Evolutionary conservation across 257 asterid species (phyloP).

Genomic region (Nemophila menziesii): DNA sequence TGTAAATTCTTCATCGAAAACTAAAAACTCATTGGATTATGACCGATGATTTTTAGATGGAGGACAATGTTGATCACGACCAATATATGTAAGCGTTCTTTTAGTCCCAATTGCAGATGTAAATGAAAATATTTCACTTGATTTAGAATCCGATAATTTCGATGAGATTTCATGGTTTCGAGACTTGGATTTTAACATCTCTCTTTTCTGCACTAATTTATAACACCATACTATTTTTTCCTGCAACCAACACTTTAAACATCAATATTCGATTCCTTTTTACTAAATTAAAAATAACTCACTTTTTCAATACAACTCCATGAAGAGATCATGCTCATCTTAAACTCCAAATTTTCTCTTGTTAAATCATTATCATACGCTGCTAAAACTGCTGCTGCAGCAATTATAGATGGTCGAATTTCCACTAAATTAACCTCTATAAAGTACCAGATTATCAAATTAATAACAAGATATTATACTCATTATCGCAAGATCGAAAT

Average conservation of each 20-base stretch:
- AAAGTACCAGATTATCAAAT: constrained; percentile 5
- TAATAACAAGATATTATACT: neutral
- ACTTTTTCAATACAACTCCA: constrained; percentile 36
- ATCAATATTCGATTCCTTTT: no score
- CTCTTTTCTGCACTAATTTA: constrained; percentile 15
- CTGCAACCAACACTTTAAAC: constrained; percentile 17
- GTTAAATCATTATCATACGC: constrained; percentile 26
- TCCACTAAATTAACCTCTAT: constrained; percentile 31
- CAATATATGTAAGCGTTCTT: constrained; percentile 15
- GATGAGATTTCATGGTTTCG: neutral
- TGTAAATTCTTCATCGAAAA: no score
- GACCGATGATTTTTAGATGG: constrained; percentile 6
- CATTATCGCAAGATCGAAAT: neutral
- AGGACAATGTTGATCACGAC: constrained; percentile 11
- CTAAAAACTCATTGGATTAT: neutral
- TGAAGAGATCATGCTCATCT: constrained; percentile 25
- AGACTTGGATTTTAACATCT: constrained; percentile 13
- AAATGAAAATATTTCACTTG: constrained; percentile 15
- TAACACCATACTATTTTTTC: constrained; percentile 30
- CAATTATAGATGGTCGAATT: constrained; percentile 30
- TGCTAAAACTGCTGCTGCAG: constrained; percentile 48
- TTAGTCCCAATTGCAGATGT: constrained; percentile 13
- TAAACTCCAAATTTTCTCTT: constrained; percentile 17
- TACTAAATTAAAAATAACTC: constrained; percentile 13
- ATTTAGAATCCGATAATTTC: constrained; percentile 12